These are phyloP conservation scores for Anisodus tanguticus DNA, from an alignment of 257 asterid genomes.

Conservation along the genomic window DNA sequence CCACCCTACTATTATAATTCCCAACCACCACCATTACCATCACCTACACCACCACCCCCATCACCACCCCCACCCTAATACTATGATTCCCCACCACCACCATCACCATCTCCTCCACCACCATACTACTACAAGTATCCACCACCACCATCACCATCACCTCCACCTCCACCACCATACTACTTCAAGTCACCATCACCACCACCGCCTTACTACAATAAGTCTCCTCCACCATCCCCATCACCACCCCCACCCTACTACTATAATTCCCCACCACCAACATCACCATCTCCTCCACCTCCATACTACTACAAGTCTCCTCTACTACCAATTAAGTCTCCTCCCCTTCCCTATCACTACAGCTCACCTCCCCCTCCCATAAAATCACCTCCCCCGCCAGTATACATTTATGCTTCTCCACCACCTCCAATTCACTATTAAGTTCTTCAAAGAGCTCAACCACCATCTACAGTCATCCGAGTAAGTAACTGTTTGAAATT, in stretches of 20 bases:
- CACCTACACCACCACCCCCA: constrained; percentile 15
- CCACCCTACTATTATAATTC: constrained; percentile 7
- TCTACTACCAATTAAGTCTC: constrained; percentile 24
- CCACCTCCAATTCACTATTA: constrained; percentile 35
- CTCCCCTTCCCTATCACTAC: constrained; percentile 27
- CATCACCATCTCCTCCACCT: constrained; percentile 30
- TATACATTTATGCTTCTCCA: constrained; percentile 36
- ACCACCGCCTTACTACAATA: constrained; percentile 17
- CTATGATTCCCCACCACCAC: constrained; percentile 38
- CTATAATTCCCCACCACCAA: constrained; percentile 39
- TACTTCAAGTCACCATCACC: constrained; percentile 28
- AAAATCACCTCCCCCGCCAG: constrained; percentile 30
- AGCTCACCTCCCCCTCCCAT: constrained; percentile 20
- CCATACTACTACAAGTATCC: constrained; percentile 34
- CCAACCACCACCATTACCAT: not conserved
- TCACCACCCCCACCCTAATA: constrained; percentile 32
- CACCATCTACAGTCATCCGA: not conserved
- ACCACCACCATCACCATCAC: constrained; percentile 30
- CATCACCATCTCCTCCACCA: constrained; percentile 31
- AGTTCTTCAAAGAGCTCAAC: not conserved
- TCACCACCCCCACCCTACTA: constrained; percentile 32
- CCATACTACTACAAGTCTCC: constrained; percentile 28
- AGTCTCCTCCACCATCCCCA: constrained; percentile 16
- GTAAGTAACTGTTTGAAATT: constrained; percentile 13
- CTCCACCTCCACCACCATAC: constrained; percentile 32